These are phyloP conservation scores for Crucibulum laeve DNA, from an alignment of 768 basidiomycete species.

Conservation along the genomic window DNA sequence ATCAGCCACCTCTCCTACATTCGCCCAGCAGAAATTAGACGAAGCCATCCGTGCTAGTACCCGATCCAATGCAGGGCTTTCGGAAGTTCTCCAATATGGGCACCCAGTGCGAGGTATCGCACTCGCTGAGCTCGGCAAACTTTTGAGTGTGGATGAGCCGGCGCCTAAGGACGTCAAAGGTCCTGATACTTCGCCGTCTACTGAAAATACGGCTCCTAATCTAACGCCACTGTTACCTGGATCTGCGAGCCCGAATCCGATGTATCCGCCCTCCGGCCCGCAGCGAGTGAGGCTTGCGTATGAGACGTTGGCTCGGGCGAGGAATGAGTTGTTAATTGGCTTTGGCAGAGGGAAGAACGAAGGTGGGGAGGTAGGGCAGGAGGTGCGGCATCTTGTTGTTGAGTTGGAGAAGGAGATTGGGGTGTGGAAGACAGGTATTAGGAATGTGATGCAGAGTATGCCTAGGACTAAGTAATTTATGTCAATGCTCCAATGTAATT, in stretches of 20 bases:
- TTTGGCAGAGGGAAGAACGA: slow-evolving; percentile 62
- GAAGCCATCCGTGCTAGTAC: slow-evolving; percentile 56
- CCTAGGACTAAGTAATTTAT: no score
- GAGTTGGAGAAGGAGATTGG: slow-evolving; percentile 69
- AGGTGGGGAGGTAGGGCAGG: slow-evolving; percentile 68
- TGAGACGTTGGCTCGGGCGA: slow-evolving; percentile 59
- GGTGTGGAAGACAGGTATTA: slow-evolving; percentile 62
- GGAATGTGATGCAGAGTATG: slow-evolving; percentile 48
- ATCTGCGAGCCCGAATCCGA: slow-evolving; percentile 5
- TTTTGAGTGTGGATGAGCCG: slow-evolving; percentile 76
- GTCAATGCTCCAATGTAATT: no score
- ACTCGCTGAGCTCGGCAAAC: slow-evolving; percentile 75
- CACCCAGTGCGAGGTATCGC: slow-evolving; percentile 79
- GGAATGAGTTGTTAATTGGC: slow-evolving; percentile 58
- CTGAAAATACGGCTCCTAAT: slow-evolving; percentile 9
- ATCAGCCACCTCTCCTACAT: slow-evolving; percentile 5
- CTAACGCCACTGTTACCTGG: slow-evolving; percentile 4
- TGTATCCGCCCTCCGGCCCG: slow-evolving; percentile 67
- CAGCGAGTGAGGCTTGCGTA: slow-evolving; percentile 59
- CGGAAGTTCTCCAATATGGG: slow-evolving; percentile 47
- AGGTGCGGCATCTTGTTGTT: slow-evolving; percentile 55
- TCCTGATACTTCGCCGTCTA: slow-evolving; percentile 5
- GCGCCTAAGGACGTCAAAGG: slow-evolving; percentile 24
- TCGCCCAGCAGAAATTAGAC: slow-evolving; percentile 55
- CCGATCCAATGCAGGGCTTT: slow-evolving; percentile 49